Base-by-base conservation (phyloP, 2,329 filamentous ascomycete species). In the Trichoderma arundinaceum region DNA sequence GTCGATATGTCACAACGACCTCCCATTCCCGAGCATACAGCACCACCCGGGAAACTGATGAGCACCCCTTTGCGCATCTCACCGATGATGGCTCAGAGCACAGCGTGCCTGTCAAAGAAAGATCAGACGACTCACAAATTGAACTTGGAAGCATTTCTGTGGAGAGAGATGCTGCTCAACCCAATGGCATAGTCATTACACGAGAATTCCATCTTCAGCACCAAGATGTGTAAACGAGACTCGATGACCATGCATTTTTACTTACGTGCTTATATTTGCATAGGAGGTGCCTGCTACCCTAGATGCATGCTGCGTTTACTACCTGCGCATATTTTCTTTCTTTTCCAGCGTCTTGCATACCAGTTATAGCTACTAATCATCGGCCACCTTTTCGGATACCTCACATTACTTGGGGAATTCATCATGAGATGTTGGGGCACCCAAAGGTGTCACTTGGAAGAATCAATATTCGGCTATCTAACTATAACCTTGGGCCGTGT, bases 161-260 rank as follows among this genome's bases (percentile, higher is more conserved):
- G 6, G 49, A 17, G 6, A 35, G 43, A 49, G 39, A 39, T 6
- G 43, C 44, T n/a, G 39, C 35, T 2, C 38, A 57, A 12, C 19
- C 49, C 4, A 62, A 43, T 12, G 60, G 59, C n/a, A 68, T 68
- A 33, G 10, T 67, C 35, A 46, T 68, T n/a, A 68, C 66, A 12
- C 61, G 49, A 13, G 66, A 68, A 39, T 43, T 67, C 12, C 60
- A 38, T 48, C 46, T 68, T 32, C 51, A 66, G 33, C 51, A 54
- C 32, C 64, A 63, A 57, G 53, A 32, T n/a, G 53, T 66, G 15
- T 66, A 39, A 33, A 33, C 12, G 52, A 35, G 6, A n/a, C 7
- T 22, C n/a, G 1, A 13, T 28, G 22, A 17, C 9, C 19, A n/a
- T 6, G 15, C 13, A 38, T 35, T 35, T 4, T 17, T 39, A 19